These are phyloP conservation scores for Exophiala phaeomuriformis DNA, from an alignment of 2,329 filamentous ascomycete genomes.

Conservation along the genomic window DNA sequence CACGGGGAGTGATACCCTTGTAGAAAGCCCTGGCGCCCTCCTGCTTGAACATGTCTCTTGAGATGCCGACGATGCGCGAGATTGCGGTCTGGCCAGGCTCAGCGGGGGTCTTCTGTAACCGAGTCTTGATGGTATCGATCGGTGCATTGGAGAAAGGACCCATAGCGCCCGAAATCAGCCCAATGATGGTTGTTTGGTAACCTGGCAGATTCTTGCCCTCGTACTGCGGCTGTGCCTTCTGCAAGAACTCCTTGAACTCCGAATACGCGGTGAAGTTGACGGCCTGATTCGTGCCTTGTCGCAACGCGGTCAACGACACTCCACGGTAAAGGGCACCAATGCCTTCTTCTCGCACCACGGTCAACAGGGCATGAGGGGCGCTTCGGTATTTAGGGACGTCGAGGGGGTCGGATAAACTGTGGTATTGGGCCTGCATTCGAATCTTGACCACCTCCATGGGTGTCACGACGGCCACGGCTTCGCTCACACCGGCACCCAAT, in stretches of 20 bases:
- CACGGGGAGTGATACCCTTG: slow-evolving; percentile 95
- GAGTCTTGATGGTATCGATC: slow-evolving; percentile 98
- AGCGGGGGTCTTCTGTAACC: slow-evolving; percentile 82
- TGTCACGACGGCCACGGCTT: slow-evolving; percentile 92
- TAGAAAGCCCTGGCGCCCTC: slow-evolving; percentile 94
- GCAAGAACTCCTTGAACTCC: slow-evolving; percentile 76
- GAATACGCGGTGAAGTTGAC: slow-evolving; percentile 98
- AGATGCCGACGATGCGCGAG: slow-evolving; percentile 69
- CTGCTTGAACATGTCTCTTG: slow-evolving; percentile 81
- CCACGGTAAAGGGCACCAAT: slow-evolving; percentile 81
- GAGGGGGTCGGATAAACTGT: slow-evolving; percentile 93
- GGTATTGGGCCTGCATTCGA: slow-evolving; percentile 92
- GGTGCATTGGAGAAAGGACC: slow-evolving; percentile 93
- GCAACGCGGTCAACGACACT: slow-evolving; percentile 83
- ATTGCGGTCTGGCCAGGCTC: slow-evolving; percentile 73
- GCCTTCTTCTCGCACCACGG: slow-evolving; percentile 87
- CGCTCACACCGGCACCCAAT: slow-evolving; percentile 85
- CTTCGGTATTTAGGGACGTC: slow-evolving; percentile 97
- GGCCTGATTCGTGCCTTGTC: slow-evolving; percentile 95
- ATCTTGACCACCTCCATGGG: slow-evolving; percentile 99
- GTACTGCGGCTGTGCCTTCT: slow-evolving; percentile 64
- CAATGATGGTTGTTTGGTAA: slow-evolving; percentile 87
- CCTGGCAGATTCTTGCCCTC: slow-evolving; percentile 61
- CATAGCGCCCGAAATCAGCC: slow-evolving; percentile 86
- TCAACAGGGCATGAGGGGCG: slow-evolving; percentile 74